A percentile compares a stretch with the other conserved stretches of the same genome.
phyloP scores from a whole-genome alignment of 1,284 basidiomycete genomes.

The Leccinum huronense region DNA sequence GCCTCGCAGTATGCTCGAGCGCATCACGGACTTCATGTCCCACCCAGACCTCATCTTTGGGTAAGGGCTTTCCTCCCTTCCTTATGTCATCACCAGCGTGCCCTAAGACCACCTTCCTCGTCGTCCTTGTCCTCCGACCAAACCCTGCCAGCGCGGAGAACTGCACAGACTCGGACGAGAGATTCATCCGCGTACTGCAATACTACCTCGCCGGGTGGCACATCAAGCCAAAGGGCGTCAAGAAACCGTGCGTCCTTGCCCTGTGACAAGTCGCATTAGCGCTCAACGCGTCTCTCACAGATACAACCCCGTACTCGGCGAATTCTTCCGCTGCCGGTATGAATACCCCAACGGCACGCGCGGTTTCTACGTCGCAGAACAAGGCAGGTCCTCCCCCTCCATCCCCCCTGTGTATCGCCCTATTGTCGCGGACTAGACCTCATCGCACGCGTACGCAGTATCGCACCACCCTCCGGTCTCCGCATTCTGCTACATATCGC shows the following conservation, averaged over 20 bases:
- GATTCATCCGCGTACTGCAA: constrained; percentile 88
- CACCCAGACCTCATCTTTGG: constrained; percentile 98
- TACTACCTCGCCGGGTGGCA: constrained; percentile 99
- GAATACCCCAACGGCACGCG: constrained; percentile 89
- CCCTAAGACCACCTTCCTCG: constrained; percentile 17
- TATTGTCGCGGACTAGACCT: constrained; percentile 9
- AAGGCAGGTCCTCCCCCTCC: constrained; percentile 55
- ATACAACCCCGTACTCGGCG: constrained; percentile 96
- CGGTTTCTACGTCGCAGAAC: constrained; percentile 97
- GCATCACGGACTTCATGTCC: constrained; percentile 98
- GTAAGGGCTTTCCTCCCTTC: constrained; percentile 46
- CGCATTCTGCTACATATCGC: constrained; percentile 95
- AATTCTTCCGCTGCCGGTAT: constrained; percentile 97
- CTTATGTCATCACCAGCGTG: constrained; percentile 17
- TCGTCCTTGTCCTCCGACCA: constrained; percentile 1
- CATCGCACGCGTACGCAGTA: constrained; percentile 45
- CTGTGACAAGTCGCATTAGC: not conserved
- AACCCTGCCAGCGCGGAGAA: constrained; percentile 55
- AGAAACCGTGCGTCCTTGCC: constrained; percentile 81
- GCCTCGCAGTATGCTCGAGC: constrained; percentile 90
- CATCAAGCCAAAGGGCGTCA: constrained; percentile 98
- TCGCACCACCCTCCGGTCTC: constrained; percentile 96
- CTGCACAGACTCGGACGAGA: constrained; percentile 79
- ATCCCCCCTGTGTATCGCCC: not conserved
- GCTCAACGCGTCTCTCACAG: constrained; percentile 40